These are phyloP conservation scores for Chlorella sp. DNA, from an alignment of 139 green algal genomes.

Conservation along the genomic window DNA sequence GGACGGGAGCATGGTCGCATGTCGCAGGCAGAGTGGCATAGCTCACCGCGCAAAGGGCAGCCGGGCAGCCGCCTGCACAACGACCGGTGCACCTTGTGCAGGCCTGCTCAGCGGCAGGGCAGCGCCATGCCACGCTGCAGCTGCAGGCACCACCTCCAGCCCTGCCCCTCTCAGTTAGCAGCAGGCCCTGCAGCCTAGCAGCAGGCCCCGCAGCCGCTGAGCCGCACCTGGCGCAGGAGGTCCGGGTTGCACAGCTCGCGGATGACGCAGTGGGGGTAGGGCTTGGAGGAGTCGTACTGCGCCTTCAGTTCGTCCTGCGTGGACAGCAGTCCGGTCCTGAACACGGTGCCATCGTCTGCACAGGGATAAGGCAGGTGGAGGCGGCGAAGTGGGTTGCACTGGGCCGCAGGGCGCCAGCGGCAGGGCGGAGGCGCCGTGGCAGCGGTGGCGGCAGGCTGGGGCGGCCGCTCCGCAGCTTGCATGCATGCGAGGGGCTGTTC, in stretches of 20 bases:
- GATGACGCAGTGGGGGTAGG: conserved; percentile 67
- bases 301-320: conserved; percentile 33
- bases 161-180: not conserved
- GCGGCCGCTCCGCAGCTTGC: no score
- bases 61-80: no score
- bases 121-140: no score
- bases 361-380: not conserved
- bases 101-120: no score
- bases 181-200: no score
- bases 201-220: no score
- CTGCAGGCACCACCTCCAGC: no score
- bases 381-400: not conserved
- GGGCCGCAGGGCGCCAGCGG: not conserved
- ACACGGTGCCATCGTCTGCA: not conserved
- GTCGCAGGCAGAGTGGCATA: not conserved
- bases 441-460: not conserved
- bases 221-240: conserved; percentile 40
- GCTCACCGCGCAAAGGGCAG: no score
- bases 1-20: not conserved
- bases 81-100: no score
- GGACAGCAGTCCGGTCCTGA: conserved; percentile 45
- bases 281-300: conserved; percentile 41
- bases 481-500: no score
- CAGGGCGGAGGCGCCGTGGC: not conserved
- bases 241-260: conserved; percentile 48